These are phyloP conservation scores for Saprolegnia parasitica DNA, from an alignment of 352 stramenopile genomes.

Conservation along the genomic window DNA sequence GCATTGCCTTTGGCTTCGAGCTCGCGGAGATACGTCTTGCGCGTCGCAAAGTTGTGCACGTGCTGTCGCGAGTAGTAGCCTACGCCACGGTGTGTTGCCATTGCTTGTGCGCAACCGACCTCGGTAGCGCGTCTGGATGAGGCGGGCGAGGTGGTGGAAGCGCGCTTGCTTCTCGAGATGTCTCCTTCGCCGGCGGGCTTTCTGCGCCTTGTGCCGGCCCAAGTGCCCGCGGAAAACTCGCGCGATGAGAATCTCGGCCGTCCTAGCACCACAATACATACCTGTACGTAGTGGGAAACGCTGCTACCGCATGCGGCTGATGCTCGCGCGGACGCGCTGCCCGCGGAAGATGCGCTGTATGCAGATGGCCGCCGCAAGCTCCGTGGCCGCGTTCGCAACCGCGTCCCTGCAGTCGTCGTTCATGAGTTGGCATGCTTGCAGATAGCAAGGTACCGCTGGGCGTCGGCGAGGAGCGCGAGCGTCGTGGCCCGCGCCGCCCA, in stretches of 20 bases:
- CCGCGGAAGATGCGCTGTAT: slow-evolving; percentile 64
- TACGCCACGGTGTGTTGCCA: too few species aligned
- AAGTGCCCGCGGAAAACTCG: slow-evolving; percentile 59
- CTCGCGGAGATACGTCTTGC: slow-evolving; percentile 52
- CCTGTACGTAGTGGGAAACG: too few species aligned
- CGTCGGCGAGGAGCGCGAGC: slow-evolving; percentile 41
- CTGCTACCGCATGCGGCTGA: slow-evolving; percentile 36
- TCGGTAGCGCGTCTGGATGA: slow-evolving; percentile 54
- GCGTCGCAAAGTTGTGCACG: slow-evolving; percentile 52
- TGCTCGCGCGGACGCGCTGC: slow-evolving; percentile 43
- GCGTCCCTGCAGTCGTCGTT: slow-evolving; percentile 42
- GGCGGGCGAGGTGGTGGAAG: slow-evolving; percentile 45
- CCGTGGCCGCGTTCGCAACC: slow-evolving; percentile 36
- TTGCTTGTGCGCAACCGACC: too few species aligned
- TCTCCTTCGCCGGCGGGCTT: slow-evolving; percentile 29
- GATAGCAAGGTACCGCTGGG: background rate
- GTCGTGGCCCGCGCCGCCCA: slow-evolving; percentile 46
- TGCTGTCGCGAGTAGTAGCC: slow-evolving; percentile 41
- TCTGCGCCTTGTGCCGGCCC: slow-evolving; percentile 35
- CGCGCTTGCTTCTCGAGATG: slow-evolving; percentile 35
- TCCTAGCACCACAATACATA: slow-evolving; percentile 34
- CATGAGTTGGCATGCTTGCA: background rate
- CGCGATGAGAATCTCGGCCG: slow-evolving; percentile 48
- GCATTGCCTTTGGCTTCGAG: slow-evolving; percentile 46
- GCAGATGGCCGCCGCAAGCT: slow-evolving; percentile 42